These are phyloP conservation scores for Nitzschia inconspicua DNA, from an alignment of 108 stramenopile genomes.

Conservation along the genomic window DNA sequence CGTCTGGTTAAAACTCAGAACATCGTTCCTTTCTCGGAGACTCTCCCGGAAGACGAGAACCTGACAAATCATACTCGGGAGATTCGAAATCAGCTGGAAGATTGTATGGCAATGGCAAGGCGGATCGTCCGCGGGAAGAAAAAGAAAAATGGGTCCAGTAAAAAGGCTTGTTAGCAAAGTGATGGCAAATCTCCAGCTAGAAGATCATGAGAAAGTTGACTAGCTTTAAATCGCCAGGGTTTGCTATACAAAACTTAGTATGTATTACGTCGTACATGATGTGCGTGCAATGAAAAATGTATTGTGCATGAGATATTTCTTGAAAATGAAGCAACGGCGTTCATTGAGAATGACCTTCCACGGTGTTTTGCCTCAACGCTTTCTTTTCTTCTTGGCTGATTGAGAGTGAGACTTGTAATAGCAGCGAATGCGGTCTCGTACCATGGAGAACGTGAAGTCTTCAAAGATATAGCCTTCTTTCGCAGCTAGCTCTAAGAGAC, in stretches of 20 bases:
- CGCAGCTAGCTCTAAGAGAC: constrained; percentile 63
- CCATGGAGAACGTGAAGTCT: constrained; percentile 55
- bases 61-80: constrained; percentile 34
- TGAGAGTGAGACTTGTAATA: constrained; percentile 66
- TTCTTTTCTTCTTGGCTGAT: constrained; percentile 41
- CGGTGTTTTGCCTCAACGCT: not conserved
- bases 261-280: too few relatives aligned
- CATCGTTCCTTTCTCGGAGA: constrained; percentile 50
- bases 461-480: constrained; percentile 75
- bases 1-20: constrained; percentile 51
- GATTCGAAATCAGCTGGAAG: constrained; percentile 49
- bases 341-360: not conserved
- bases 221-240: too few relatives aligned
- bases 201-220: too few relatives aligned
- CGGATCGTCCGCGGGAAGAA: constrained; percentile 52
- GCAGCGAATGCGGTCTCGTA: constrained; percentile 65
- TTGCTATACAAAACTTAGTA: too few relatives aligned
- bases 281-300: too few relatives aligned
- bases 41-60: constrained; percentile 43
- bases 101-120: constrained; percentile 67
- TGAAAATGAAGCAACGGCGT: not conserved
- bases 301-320: too few relatives aligned
- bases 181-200: too few relatives aligned
- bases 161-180: too few relatives aligned
- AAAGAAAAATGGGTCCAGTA: constrained; percentile 20